Evolutionary conservation across 768 basidiomycete genomes (phyloP).

Genomic region (Gymnopilus junonius): DNA sequence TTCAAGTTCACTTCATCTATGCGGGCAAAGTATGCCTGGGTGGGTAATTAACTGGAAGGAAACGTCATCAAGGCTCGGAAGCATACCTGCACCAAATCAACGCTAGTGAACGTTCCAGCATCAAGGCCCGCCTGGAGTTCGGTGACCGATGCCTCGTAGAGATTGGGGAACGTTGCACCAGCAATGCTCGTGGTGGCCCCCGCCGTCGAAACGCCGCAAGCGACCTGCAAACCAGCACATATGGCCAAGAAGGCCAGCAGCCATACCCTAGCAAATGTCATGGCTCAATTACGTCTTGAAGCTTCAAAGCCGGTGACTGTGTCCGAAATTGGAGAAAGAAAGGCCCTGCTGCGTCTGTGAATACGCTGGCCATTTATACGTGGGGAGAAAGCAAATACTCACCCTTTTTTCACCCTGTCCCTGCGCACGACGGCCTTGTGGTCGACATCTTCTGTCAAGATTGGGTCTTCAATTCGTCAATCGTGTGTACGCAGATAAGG

Average conservation of each 20-base stretch:
- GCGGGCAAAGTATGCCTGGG: conserved; percentile 64
- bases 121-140: conserved; percentile 59
- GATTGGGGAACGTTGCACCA: conserved; percentile 44
- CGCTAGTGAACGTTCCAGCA: conserved; percentile 54
- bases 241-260: background rate
- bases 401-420: background rate
- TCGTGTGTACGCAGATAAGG: background rate
- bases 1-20: conserved; percentile 71
- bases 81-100: conserved; percentile 61
- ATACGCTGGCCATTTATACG: background rate
- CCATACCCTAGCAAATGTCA: background rate
- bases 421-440: background rate
- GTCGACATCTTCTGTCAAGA: background rate
- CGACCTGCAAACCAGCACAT: background rate
- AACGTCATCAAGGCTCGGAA: background rate
- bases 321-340: too few relatives aligned
- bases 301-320: background rate
- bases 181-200: background rate
- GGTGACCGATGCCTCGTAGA: conserved; percentile 61
- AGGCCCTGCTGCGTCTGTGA: background rate
- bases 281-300: background rate
- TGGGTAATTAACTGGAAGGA: background rate
- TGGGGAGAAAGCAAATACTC: background rate
- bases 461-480: background rate
- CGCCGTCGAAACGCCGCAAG: background rate